phyloP scores from a whole-genome alignment of 139 green algal genomes.

The Edaphochlamys debaryana region DNA sequence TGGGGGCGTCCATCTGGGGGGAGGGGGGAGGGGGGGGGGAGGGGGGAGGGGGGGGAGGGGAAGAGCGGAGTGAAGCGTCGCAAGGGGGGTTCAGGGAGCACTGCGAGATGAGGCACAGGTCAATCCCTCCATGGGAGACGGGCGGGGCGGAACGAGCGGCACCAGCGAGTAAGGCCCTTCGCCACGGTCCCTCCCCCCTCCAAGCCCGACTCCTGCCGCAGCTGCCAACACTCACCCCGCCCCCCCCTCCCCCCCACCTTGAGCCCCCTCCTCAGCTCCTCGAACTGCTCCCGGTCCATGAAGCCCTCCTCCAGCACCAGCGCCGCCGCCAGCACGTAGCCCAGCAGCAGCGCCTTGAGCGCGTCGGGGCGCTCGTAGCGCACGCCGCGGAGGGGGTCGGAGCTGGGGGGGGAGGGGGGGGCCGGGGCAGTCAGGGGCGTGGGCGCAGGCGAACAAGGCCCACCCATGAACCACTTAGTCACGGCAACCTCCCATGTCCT shows the following conservation, averaged over 20 bases:
- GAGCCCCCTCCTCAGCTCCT: constrained; percentile 31
- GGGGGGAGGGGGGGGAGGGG: too few species aligned
- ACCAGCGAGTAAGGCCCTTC: background rate
- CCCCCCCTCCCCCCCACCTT: constrained; percentile 18
- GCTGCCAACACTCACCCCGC: background rate
- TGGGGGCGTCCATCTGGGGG: constrained; percentile 33
- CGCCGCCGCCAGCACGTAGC: constrained; percentile 46
- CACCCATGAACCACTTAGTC: too few species aligned
- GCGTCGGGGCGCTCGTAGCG: constrained; percentile 34
- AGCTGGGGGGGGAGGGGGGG: too few species aligned
- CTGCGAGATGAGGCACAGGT: too few species aligned
- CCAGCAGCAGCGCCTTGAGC: constrained; percentile 34
- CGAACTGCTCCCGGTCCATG: constrained; percentile 34
- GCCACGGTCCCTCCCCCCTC: background rate
- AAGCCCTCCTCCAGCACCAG: constrained; percentile 47
- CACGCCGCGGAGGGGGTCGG: background rate
- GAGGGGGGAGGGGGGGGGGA: background rate
- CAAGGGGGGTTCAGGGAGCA: background rate
- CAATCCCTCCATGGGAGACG: too few species aligned
- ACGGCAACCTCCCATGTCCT: too few species aligned
- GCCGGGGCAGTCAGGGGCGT: too few species aligned
- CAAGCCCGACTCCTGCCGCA: background rate
- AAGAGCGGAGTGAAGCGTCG: too few species aligned
- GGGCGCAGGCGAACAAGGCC: background rate
- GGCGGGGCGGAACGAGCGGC: too few species aligned